These are phyloP conservation scores for Neofusicoccum kwambonambiense DNA, from an alignment of 2,329 filamentous ascomycete species.

Conservation along the genomic window DNA sequence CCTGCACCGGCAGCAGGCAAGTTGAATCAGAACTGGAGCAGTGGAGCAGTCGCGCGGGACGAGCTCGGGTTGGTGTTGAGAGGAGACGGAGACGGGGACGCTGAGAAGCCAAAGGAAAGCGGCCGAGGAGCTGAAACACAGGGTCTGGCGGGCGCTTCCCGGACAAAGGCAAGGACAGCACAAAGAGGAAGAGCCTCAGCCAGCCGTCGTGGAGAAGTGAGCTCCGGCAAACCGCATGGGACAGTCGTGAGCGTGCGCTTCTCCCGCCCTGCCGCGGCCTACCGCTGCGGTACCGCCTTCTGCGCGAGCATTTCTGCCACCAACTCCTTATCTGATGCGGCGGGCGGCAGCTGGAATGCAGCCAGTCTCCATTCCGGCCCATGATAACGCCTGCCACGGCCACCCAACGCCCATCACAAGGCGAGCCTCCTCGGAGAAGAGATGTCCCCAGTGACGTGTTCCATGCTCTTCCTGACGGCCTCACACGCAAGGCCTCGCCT, in stretches of 20 bases:
- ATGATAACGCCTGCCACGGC: too few relatives aligned
- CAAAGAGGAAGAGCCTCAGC: background rate
- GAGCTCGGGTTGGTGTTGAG: background rate
- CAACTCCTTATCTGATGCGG: too few relatives aligned
- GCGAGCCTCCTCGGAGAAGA: too few relatives aligned
- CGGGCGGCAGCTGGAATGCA: too few relatives aligned
- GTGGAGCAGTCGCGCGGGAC: too few relatives aligned
- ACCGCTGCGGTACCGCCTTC: too few relatives aligned
- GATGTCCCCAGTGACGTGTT: background rate
- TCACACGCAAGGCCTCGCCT: background rate
- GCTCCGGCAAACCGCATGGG: background rate
- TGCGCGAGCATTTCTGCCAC: too few relatives aligned
- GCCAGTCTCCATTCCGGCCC: too few relatives aligned
- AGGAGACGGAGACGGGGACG: background rate
- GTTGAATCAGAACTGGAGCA: background rate
- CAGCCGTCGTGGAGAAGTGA: background rate
- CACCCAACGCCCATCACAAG: too few relatives aligned
- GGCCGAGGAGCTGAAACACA: background rate
- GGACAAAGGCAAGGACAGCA: background rate
- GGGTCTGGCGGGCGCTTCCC: background rate
- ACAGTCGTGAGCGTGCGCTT: background rate
- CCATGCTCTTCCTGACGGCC: background rate
- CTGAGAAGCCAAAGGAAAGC: background rate
- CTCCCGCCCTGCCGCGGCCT: too few relatives aligned
- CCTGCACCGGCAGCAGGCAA: background rate